phyloP scores from a whole-genome alignment of 495 filamentous ascomycete genomes.

The Cercophora samala region DNA sequence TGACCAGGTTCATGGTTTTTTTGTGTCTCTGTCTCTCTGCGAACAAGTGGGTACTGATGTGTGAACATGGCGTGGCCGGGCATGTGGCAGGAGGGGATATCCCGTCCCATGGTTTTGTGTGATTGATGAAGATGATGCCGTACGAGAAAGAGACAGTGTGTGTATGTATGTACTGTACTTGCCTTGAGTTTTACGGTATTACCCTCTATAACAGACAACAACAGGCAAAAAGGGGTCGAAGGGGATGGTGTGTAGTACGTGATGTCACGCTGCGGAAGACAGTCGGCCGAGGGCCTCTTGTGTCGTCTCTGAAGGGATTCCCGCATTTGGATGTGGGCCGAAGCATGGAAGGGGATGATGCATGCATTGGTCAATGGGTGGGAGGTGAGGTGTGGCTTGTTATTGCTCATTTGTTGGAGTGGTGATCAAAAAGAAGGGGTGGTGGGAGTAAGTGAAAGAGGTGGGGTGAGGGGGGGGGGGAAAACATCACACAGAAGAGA shows the following conservation, averaged over 20 bases:
- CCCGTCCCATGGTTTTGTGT: neutral
- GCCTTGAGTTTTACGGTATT: no score
- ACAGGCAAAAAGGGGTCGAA: neutral
- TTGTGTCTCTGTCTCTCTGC: neutral
- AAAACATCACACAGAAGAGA: no score
- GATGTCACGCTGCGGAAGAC: slow-evolving; percentile 7
- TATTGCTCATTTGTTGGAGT: neutral
- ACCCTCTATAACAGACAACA: neutral
- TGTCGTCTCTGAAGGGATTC: neutral
- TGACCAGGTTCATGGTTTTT: neutral
- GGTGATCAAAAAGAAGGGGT: neutral
- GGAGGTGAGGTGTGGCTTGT: neutral
- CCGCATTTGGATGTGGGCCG: neutral
- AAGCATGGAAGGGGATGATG: neutral
- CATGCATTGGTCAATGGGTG: neutral
- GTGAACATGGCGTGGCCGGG: neutral
- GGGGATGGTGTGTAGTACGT: neutral
- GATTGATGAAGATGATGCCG: neutral
- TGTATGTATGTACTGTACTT: neutral
- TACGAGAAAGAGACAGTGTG: neutral
- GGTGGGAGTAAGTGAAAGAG: no score
- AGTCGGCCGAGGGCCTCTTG: neutral
- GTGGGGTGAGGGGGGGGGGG: neutral
- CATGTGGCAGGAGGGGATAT: neutral
- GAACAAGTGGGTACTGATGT: neutral